Percentiles rank a stretch among this genome's conserved stretches.
Conservation (phyloP, 108 stramenopile species). For the Conticribra guillardii region DNA sequence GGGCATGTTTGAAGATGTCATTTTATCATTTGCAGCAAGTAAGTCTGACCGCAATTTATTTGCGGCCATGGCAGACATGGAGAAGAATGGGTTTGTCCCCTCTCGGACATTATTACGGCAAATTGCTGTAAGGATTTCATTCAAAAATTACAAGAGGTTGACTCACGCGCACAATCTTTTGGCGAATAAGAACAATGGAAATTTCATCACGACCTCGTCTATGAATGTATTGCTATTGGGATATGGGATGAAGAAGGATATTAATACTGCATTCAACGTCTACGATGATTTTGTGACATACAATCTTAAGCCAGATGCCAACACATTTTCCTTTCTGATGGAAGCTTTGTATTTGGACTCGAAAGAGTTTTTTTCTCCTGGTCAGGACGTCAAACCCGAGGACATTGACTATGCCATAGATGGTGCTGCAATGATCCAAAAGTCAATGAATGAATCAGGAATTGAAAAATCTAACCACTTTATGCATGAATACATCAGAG, state of each 20-base stretch:
- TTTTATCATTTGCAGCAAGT: constrained; percentile 55
- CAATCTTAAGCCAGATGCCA: constrained; percentile 49
- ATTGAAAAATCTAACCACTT: constrained; percentile 38
- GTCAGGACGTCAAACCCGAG: not conserved
- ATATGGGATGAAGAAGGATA: constrained; percentile 41
- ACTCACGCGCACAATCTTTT: constrained; percentile 32
- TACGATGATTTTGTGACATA: constrained; percentile 40
- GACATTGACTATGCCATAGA: constrained; percentile 34
- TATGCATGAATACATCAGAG: constrained; percentile 32
- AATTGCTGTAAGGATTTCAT: constrained; percentile 34
- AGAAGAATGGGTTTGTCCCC: constrained; percentile 59
- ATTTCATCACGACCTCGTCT: constrained; percentile 28
- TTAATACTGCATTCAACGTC: constrained; percentile 35
- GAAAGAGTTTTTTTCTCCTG: constrained; percentile 17
- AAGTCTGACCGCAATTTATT: constrained; percentile 43
- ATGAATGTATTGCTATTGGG: constrained; percentile 52
- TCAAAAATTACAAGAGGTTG: constrained; percentile 30
- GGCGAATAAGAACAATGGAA: constrained; percentile 19
- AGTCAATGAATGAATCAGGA: constrained; percentile 60
- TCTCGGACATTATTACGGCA: constrained; percentile 61
- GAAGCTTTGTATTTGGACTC: constrained; percentile 53
- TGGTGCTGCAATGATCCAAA: constrained; percentile 35
- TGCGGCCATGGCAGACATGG: constrained; percentile 68
- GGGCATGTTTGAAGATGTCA: constrained; percentile 70
- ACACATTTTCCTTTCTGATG: constrained; percentile 71